Conservation (phyloP, 2,329 filamentous ascomycete species). For the Parascedosporium putredinis region DNA sequence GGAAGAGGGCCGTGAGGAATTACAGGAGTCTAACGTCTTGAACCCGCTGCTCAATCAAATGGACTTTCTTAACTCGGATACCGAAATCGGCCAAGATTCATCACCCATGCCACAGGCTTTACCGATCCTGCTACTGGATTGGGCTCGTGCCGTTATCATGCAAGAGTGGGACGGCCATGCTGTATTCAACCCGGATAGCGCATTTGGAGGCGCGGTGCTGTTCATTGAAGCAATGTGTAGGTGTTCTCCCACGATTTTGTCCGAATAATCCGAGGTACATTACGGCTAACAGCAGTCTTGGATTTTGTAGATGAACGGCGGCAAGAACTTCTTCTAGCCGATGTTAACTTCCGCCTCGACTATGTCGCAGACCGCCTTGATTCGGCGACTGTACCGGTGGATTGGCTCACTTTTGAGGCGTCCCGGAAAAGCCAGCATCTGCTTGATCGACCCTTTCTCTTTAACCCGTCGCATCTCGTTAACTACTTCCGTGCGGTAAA, state of each 20-base stretch:
- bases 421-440: conserved; percentile 61
- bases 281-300: no score
- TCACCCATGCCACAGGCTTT: conserved; percentile 9
- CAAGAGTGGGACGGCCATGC: conserved; percentile 72
- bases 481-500: conserved; percentile 84
- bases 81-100: conserved; percentile 6
- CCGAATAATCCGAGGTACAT: no score
- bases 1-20: conserved; percentile 20
- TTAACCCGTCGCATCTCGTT: conserved; percentile 60
- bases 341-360: conserved; percentile 62
- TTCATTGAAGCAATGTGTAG: conserved; percentile 64
- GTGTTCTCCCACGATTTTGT: conserved; percentile 19
- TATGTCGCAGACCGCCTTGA: conserved; percentile 70
- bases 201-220: conserved; percentile 67
- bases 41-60: conserved; percentile 41
- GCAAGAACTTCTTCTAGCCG: conserved; percentile 52
- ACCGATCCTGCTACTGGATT: conserved; percentile 46
- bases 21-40: conserved; percentile 28
- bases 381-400: conserved; percentile 60
- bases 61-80: conserved; percentile 34
- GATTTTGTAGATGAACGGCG: conserved; percentile 48
- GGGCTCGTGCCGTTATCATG: conserved; percentile 64
- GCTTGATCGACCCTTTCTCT: conserved; percentile 71
- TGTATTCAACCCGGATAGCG: conserved; percentile 56
- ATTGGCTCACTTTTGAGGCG: conserved; percentile 54